These are phyloP conservation scores for Botryotinia calthae DNA, from an alignment of 2,329 filamentous ascomycete genomes.

Conservation along the genomic window DNA sequence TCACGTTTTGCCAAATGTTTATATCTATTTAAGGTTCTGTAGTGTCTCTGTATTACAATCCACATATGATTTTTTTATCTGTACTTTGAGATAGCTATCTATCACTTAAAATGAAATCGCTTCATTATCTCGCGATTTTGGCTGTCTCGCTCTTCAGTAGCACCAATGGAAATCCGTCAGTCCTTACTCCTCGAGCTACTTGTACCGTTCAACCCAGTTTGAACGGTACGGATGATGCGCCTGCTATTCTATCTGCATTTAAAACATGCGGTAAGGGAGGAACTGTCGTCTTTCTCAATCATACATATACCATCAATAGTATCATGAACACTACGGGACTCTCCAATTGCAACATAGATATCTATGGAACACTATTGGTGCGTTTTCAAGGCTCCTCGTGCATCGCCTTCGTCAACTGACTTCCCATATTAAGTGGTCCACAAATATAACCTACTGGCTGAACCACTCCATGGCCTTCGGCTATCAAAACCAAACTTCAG, in stretches of 20 bases:
- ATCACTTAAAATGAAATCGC: background rate
- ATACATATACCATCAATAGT: constrained; percentile 46
- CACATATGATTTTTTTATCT: background rate
- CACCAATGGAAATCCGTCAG: background rate
- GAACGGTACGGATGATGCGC: constrained; percentile 30
- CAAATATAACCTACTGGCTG: constrained; percentile 20
- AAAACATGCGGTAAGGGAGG: constrained; percentile 42
- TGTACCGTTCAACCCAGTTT: constrained; percentile 7
- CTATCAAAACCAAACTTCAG: constrained; percentile 56
- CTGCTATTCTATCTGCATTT: constrained; percentile 45
- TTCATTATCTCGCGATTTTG: background rate
- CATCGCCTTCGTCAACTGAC: constrained; percentile 41
- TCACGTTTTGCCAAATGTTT: background rate
- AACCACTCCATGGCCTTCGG: constrained; percentile 39
- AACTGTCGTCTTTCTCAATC: constrained; percentile 44
- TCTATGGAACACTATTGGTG: constrained; percentile 50
- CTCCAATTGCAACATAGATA: constrained; percentile 46
- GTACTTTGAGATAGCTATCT: background rate
- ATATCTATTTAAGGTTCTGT: background rate
- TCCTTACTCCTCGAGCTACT: background rate
- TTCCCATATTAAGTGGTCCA: constrained; percentile 4
- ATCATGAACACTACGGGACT: constrained; percentile 47
- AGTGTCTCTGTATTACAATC: background rate
- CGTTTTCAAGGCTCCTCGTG: constrained; percentile 24
- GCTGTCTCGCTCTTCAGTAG: background rate